Evolutionary conservation across 371 early-diverging fungal genomes (phyloP).

Genomic region (Zopfochytrium polystomum): DNA sequence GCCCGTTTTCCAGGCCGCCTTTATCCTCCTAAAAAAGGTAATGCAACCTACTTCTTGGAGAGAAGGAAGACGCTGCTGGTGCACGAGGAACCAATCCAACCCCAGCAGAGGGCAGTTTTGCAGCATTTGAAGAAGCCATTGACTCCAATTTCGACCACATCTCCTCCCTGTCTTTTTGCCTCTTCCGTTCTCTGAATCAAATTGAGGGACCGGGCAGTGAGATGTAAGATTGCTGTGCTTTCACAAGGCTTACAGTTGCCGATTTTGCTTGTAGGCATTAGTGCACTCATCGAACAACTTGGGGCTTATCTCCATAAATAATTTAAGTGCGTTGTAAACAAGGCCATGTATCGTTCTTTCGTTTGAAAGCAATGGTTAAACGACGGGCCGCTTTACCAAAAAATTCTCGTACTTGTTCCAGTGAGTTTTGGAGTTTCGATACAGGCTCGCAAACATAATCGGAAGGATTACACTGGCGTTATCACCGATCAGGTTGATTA

Average conservation of each 20-base stretch:
- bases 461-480: conserved; percentile 85
- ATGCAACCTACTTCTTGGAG: no score
- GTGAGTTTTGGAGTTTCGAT: conserved; percentile 86
- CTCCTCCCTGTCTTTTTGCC: conserved; percentile 81
- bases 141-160: conserved; percentile 74
- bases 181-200: conserved; percentile 75
- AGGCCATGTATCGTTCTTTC: conserved; percentile 86
- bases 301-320: conserved; percentile 88
- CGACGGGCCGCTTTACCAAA: neutral
- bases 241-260: conserved; percentile 73
- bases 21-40: no score
- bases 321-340: conserved; percentile 87
- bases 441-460: conserved; percentile 87
- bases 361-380: conserved; percentile 1
- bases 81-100: no score
- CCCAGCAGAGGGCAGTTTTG: conserved; percentile 25
- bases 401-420: conserved; percentile 79
- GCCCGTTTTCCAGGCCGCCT: no score
- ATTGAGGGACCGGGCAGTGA: no score
- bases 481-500: conserved; percentile 88
- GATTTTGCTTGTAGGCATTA: conserved; percentile 72
- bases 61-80: no score
- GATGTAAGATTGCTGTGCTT: no score
- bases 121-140: conserved; percentile 37
- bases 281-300: conserved; percentile 87